Conservation (phyloP, 2,329 filamentous ascomycete species). For the Fusarium protoensiforme region DNA sequence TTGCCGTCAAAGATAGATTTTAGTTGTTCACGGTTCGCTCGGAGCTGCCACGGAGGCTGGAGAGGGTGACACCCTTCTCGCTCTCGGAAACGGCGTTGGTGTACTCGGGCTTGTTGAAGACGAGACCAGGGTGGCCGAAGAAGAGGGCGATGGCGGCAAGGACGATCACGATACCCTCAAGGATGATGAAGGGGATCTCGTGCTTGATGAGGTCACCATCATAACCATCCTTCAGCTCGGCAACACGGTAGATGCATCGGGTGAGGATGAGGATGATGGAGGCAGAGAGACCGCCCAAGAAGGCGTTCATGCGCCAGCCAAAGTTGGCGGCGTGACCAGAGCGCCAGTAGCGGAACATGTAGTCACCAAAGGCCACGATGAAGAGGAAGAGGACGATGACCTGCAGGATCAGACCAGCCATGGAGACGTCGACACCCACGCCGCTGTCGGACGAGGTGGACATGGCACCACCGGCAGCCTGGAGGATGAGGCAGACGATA, state of each 20-base stretch:
- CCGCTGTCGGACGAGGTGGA: conserved; percentile 53
- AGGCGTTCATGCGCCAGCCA: conserved; percentile 51
- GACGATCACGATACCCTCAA: conserved; percentile 60
- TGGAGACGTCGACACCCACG: conserved; percentile 52
- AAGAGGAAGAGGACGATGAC: conserved; percentile 67
- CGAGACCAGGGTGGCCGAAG: conserved; percentile 56
- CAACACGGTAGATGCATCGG: conserved; percentile 72
- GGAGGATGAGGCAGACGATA: conserved; percentile 65
- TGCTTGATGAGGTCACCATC: conserved; percentile 63
- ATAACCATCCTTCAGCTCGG: conserved; percentile 74
- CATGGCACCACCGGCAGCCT: conserved; percentile 67
- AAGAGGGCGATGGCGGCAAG: conserved; percentile 51
- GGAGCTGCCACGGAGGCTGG: conserved; percentile 3
- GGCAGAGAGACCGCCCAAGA: conserved; percentile 63
- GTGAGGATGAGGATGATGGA: conserved; percentile 70
- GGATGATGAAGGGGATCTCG: conserved; percentile 62
- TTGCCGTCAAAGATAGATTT: not conserved
- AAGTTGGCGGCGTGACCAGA: conserved; percentile 40
- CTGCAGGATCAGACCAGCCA: conserved; percentile 68
- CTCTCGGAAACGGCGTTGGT: conserved; percentile 31
- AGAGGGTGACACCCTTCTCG: conserved; percentile 33
- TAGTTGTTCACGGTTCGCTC: conserved; percentile 16
- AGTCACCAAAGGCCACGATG: conserved; percentile 59
- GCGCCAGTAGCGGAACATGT: conserved; percentile 57
- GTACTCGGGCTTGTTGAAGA: conserved; percentile 44